Percentiles rank a stretch among this genome's conserved stretches.
Evolutionary conservation across 2,329 filamentous ascomycete genomes (phyloP).

Genomic region (Exophiala mesophila): DNA sequence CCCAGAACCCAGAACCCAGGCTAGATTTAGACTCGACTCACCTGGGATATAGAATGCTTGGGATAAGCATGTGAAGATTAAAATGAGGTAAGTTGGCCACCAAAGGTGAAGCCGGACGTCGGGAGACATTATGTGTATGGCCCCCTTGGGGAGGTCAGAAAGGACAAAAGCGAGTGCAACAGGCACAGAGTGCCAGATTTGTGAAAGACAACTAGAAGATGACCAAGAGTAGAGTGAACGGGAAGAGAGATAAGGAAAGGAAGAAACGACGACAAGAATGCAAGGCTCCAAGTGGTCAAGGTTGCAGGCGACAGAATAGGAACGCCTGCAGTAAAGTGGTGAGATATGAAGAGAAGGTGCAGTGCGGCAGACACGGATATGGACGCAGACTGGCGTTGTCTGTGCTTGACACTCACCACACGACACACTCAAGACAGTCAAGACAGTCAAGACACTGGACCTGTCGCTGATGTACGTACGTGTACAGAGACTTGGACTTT

Average conservation of each 20-base stretch:
- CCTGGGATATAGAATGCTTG: constrained; percentile 82
- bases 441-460: too few species aligned
- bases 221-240: constrained; percentile 1
- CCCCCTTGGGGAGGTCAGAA: constrained; percentile 2
- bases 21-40: too few species aligned
- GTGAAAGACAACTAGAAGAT: not conserved
- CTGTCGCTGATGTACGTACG: too few species aligned
- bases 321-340: too few species aligned
- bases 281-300: not conserved
- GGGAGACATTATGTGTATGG: constrained; percentile 23
- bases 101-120: constrained; percentile 22
- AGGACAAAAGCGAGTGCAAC: constrained; percentile 45
- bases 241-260: not conserved
- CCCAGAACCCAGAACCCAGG: too few species aligned
- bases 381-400: too few species aligned
- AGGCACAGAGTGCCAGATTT: constrained; percentile 47
- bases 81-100: constrained; percentile 34
- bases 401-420: too few species aligned
- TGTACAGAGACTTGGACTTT: too few species aligned
- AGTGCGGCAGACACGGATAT: too few species aligned
- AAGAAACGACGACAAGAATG: constrained; percentile 5
- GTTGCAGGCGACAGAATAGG: too few species aligned
- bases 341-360: too few species aligned
- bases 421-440: too few species aligned
- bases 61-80: constrained; percentile 49